Percentiles rank a stretch among this genome's conserved stretches.
Evolutionary conservation across 192 early-diverging fungal genomes (phyloP).

Genomic region (Linnemannia hyalina): DNA sequence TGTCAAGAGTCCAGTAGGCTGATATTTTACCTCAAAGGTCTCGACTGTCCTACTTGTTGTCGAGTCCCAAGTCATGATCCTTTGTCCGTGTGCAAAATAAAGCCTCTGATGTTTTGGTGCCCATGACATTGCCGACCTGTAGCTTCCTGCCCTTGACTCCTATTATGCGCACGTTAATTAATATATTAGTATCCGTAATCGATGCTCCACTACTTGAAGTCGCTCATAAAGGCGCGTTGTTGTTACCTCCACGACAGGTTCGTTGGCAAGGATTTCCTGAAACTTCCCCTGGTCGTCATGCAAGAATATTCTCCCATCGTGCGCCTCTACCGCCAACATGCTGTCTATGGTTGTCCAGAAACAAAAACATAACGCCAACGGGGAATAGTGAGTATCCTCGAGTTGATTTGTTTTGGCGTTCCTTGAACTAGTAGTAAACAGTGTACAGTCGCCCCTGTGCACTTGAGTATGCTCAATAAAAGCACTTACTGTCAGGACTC

Average conservation of each 20-base stretch:
- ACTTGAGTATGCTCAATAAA: neutral
- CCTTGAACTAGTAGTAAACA: neutral
- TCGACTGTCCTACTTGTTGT: slow-evolving; percentile 9
- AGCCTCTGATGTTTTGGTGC: slow-evolving; percentile 36
- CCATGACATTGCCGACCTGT: slow-evolving; percentile 44
- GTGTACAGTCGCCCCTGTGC: too few relatives aligned
- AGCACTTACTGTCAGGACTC: slow-evolving; percentile 52
- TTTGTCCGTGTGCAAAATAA: slow-evolving; percentile 43
- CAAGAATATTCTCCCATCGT: slow-evolving; percentile 36
- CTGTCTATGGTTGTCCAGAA: slow-evolving; percentile 12
- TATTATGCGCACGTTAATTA: neutral
- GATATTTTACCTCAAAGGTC: slow-evolving; percentile 32
- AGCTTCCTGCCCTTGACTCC: slow-evolving; percentile 23
- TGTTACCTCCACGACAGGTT: slow-evolving; percentile 18
- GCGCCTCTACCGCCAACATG: slow-evolving; percentile 46
- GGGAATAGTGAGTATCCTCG: slow-evolving; percentile 1
- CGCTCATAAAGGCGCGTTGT: neutral
- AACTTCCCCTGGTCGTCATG: slow-evolving; percentile 37
- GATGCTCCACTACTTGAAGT: neutral
- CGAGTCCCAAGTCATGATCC: slow-evolving; percentile 41
- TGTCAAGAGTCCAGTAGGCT: neutral
- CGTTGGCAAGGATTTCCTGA: slow-evolving; percentile 27
- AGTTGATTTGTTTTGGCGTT: neutral
- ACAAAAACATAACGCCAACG: neutral
- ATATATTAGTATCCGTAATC: neutral